These are phyloP conservation scores for Candida incommunis DNA, from an alignment of 805 yeast genomes.

Conservation along the genomic window DNA sequence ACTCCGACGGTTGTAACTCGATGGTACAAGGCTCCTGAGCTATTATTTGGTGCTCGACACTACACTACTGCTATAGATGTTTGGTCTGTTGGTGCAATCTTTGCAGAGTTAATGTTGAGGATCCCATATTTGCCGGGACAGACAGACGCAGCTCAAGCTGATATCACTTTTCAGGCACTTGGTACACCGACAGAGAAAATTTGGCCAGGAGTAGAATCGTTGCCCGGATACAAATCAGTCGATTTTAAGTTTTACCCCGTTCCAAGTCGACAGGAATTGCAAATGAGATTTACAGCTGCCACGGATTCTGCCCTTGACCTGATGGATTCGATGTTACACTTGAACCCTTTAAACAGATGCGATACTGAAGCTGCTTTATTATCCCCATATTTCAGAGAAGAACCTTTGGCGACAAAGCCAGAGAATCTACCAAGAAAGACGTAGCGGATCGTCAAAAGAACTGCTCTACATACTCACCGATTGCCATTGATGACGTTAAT, in stretches of 20 bases:
- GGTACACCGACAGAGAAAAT: conserved; percentile 89
- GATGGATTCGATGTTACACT: conserved; percentile 52
- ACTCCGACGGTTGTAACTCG: conserved; percentile 93
- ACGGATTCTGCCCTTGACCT: conserved; percentile 71
- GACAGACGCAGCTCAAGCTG: conserved; percentile 79
- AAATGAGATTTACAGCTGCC: conserved; percentile 81
- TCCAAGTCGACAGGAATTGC: conserved; percentile 66
- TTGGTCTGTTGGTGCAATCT: conserved; percentile 95
- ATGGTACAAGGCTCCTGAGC: conserved; percentile 96
- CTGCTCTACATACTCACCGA: conserved; percentile 52
- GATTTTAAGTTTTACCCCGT: conserved; percentile 41
- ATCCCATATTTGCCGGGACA: conserved; percentile 91
- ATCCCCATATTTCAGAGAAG: conserved; percentile 55
- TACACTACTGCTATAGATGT: conserved; percentile 83
- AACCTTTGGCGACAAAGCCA: conserved; percentile 62
- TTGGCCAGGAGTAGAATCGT: conserved; percentile 80
- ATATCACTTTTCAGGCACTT: conserved; percentile 84
- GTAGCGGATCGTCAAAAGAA: conserved; percentile 4
- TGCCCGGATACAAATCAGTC: conserved; percentile 46
- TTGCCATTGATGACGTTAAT: conserved; percentile 68
- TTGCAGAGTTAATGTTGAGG: conserved; percentile 91
- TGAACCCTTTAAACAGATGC: conserved; percentile 70
- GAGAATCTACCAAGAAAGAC: conserved; percentile 38
- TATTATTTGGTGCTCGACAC: conserved; percentile 75
- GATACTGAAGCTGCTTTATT: conserved; percentile 47